Conservation (phyloP, 116 monocot species). For the Zostera marina region DNA sequence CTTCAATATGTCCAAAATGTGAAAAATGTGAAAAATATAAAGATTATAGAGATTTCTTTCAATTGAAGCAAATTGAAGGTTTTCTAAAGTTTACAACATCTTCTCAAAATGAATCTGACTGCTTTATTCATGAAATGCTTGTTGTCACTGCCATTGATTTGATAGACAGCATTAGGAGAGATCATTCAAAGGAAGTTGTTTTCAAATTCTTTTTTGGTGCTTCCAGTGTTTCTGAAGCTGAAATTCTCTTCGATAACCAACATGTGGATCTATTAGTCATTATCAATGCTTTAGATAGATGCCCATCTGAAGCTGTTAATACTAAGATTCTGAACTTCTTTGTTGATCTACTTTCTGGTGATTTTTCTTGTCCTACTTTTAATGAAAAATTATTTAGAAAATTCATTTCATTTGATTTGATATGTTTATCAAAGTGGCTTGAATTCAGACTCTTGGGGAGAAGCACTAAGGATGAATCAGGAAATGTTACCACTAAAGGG, state of each 20-base stretch:
- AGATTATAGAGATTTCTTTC: conserved; percentile 39
- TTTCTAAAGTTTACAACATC: conserved; percentile 33
- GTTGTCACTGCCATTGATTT: conserved; percentile 31
- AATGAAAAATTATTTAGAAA: conserved; percentile 40
- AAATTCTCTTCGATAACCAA: conserved; percentile 26
- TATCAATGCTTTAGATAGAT: conserved; percentile 55
- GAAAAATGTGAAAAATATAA: no score
- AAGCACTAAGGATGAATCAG: conserved; percentile 14
- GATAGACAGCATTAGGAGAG: conserved; percentile 34
- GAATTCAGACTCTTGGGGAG: conserved; percentile 67
- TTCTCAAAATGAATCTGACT: conserved; percentile 20
- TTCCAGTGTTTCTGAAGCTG: conserved; percentile 13
- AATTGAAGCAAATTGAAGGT: conserved; percentile 55
- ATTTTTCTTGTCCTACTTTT: conserved; percentile 24
- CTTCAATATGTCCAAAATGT: no score
- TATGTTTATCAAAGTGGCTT: conserved; percentile 51
- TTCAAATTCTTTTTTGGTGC: conserved; percentile 43
- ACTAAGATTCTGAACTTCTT: conserved; percentile 68
- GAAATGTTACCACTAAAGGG: conserved; percentile 21
- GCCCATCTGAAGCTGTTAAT: conserved; percentile 56
- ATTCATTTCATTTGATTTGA: conserved; percentile 64
- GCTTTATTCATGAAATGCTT: conserved; percentile 41
- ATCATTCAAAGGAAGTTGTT: conserved; percentile 30
- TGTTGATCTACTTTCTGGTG: conserved; percentile 41
- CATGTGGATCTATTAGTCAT: conserved; percentile 45